phyloP scores from a whole-genome alignment of 2,329 filamentous ascomycete genomes.

The Raffaelea albimanens region DNA sequence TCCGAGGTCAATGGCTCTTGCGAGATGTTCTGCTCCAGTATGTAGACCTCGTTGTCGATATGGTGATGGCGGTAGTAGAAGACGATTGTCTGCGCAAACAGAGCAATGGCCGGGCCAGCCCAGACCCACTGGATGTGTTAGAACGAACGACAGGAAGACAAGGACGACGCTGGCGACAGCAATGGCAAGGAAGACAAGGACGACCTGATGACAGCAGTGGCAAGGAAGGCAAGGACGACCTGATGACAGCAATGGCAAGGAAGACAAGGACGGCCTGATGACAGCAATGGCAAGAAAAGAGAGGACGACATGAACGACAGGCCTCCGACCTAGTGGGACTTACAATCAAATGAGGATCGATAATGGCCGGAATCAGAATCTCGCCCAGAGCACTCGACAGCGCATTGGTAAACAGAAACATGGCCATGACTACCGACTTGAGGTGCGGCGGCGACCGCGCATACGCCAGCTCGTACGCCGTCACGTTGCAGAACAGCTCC shows the following conservation, averaged over 20 bases:
- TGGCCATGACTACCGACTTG: constrained; percentile 47
- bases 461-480: constrained; percentile 58
- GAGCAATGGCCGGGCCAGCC: constrained; percentile 37
- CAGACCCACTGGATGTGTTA: constrained; percentile 23
- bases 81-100: constrained; percentile 34
- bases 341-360: constrained; percentile 30
- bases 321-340: too few species aligned
- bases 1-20: background rate
- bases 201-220: background rate
- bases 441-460: constrained; percentile 58
- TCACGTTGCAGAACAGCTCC: constrained; percentile 53
- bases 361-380: constrained; percentile 30
- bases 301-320: background rate
- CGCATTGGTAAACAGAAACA: constrained; percentile 49
- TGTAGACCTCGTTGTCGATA: constrained; percentile 39
- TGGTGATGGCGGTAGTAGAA: constrained; percentile 37
- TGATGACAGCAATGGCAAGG: too few species aligned
- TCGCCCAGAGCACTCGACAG: constrained; percentile 42
- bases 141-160: background rate
- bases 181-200: too few species aligned
- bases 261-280: too few species aligned
- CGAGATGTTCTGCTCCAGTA: constrained; percentile 16
- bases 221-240: background rate
- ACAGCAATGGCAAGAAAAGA: too few species aligned
- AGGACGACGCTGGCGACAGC: too few species aligned